phyloP scores from a whole-genome alignment of 2,329 filamentous ascomycete species.

The Tolypocladium cylindrosporum region DNA sequence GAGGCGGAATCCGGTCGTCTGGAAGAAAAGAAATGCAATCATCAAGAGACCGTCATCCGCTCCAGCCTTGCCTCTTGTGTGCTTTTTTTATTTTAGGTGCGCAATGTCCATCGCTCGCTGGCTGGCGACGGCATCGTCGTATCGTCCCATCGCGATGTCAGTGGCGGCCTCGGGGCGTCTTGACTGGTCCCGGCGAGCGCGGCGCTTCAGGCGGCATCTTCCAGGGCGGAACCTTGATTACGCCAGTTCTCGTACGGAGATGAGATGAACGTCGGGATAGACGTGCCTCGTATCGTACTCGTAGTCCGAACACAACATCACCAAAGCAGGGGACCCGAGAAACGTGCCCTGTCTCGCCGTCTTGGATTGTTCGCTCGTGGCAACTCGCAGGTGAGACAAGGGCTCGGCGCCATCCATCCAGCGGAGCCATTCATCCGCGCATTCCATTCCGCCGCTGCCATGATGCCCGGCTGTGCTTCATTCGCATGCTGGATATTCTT shows the following conservation, averaged over 20 bases:
- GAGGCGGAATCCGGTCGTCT: background rate
- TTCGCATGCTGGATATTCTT: too few relatives aligned
- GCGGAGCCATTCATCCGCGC: background rate
- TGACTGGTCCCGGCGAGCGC: background rate
- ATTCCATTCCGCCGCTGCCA: background rate
- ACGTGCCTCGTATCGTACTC: background rate
- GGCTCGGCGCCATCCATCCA: background rate
- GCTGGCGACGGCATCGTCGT: background rate
- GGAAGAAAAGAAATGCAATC: background rate
- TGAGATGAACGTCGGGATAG: background rate
- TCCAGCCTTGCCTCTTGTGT: background rate
- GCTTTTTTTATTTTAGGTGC: background rate
- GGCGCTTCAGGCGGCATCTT: background rate
- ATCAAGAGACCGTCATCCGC: background rate
- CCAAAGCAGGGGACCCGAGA: background rate
- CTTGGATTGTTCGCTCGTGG: background rate
- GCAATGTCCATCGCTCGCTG: background rate
- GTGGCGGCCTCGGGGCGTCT: background rate
- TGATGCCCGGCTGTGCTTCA: too few relatives aligned
- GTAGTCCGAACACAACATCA: background rate
- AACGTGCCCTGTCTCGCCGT: background rate
- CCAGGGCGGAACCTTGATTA: background rate
- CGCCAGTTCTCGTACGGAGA: background rate
- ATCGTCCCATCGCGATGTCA: background rate
- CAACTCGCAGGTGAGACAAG: background rate